A percentile compares a stretch with the other conserved stretches of the same genome.
These are phyloP conservation scores for Bipolaris victoriae DNA, from an alignment of 2,329 filamentous ascomycete genomes.

Conservation along the genomic window DNA sequence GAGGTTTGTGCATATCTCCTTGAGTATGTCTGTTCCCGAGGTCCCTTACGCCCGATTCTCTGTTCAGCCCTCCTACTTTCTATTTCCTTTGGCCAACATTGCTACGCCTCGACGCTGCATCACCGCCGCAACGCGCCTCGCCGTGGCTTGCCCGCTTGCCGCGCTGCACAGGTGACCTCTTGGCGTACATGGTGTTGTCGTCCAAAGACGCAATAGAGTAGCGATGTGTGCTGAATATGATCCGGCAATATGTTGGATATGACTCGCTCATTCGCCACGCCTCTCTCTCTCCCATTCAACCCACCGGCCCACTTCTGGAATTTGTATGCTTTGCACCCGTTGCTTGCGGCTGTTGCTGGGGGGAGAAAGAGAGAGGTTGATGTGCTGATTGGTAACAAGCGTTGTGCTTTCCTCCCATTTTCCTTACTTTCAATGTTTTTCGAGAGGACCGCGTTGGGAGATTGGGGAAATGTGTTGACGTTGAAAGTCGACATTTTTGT, in stretches of 20 bases:
- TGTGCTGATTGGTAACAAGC: slow-evolving; percentile 53
- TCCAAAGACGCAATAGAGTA: slow-evolving; percentile 37
- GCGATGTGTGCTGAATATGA: slow-evolving; percentile 41
- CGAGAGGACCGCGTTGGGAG: slow-evolving; percentile 25
- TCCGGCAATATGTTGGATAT: slow-evolving; percentile 52
- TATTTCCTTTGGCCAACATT: slow-evolving; percentile 34
- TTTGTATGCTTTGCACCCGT: slow-evolving; percentile 45
- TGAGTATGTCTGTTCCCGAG: slow-evolving; percentile 51
- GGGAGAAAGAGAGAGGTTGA: slow-evolving; percentile 33
- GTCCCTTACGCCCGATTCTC: slow-evolving; percentile 51
- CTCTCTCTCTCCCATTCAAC: slow-evolving; percentile 33
- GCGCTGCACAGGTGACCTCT: slow-evolving; percentile 17
- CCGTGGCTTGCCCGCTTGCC: slow-evolving; percentile 49
- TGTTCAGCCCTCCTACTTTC: slow-evolving; percentile 48
- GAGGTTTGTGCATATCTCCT: slow-evolving; percentile 46
- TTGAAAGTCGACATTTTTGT: slow-evolving; percentile 48
- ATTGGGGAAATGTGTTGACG: slow-evolving; percentile 25
- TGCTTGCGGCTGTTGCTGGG: slow-evolving; percentile 42
- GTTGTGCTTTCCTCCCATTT: slow-evolving; percentile 47
- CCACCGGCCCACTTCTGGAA: slow-evolving; percentile 37
- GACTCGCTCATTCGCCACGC: slow-evolving; percentile 50
- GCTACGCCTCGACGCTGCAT: slow-evolving; percentile 32
- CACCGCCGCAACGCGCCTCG: slow-evolving; percentile 32
- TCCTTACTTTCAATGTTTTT: slow-evolving; percentile 18
- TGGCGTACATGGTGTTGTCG: slow-evolving; percentile 19